Conservation (phyloP, 139 green algal species). For the Chlorella sp. region DNA sequence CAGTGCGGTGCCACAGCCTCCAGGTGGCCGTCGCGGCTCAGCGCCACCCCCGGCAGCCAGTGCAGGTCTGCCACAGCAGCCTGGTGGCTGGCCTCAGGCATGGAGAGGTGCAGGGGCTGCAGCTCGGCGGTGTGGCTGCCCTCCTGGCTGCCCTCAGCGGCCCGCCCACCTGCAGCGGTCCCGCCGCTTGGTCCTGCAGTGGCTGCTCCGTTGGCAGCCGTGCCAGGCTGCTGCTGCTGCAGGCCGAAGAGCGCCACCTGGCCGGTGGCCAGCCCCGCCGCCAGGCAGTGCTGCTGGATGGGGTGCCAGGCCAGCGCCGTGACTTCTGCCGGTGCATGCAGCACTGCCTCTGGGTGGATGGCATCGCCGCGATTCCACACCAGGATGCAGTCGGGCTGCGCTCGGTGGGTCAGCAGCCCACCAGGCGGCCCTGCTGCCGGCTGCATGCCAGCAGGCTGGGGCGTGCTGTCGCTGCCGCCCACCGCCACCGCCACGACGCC, state of each 20-base stretch:
- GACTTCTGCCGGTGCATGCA: conserved; percentile 82
- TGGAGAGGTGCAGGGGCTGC: conserved; percentile 61
- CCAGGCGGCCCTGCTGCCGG: neutral
- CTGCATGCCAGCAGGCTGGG: neutral
- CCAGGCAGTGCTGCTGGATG: conserved; percentile 67
- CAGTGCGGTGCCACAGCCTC: neutral
- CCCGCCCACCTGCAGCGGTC: neutral
- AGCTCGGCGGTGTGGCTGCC: conserved; percentile 38
- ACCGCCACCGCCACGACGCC: conserved; percentile 58
- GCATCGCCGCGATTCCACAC: conserved; percentile 89
- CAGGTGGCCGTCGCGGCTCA: conserved; percentile 52
- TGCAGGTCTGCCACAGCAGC: conserved; percentile 75
- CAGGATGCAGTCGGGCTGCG: conserved; percentile 69
- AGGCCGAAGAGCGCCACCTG: conserved; percentile 71
- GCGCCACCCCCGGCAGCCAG: conserved; percentile 80
- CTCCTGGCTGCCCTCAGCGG: neutral
- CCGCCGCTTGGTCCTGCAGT: neutral
- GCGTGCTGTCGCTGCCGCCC: too few relatives aligned
- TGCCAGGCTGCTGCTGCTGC: neutral
- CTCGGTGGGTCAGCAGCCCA: neutral
- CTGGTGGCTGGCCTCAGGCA: conserved; percentile 72
- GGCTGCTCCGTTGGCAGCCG: neutral
- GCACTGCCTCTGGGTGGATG: conserved; percentile 85
- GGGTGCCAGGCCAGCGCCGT: conserved; percentile 86
- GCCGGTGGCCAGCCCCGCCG: conserved; percentile 81